Evolutionary conservation across 2,329 filamentous ascomycete species (phyloP).

Genomic region (Botrytis porri): DNA sequence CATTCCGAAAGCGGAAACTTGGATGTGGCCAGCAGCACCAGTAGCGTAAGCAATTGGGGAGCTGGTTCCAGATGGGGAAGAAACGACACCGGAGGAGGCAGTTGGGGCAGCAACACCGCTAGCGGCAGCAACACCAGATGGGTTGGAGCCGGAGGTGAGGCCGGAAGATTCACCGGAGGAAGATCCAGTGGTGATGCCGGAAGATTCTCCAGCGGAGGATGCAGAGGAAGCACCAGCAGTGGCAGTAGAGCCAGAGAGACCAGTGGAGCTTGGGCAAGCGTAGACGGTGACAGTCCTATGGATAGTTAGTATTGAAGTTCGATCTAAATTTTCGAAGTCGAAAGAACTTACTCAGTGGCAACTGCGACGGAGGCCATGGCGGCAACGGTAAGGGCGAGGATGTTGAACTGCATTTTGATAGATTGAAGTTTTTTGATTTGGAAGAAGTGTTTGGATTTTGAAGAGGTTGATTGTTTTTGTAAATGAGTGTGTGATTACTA

Average conservation of each 20-base stretch:
- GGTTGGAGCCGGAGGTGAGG: constrained; percentile 14
- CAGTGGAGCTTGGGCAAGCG: constrained; percentile 26
- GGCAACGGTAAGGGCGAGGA: constrained; percentile 33
- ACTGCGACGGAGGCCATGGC: constrained; percentile 33
- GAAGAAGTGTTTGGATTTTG: constrained; percentile 18
- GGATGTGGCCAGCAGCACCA: constrained; percentile 34
- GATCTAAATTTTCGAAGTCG: neutral
- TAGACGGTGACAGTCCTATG: constrained; percentile 36
- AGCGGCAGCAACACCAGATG: constrained; percentile 23
- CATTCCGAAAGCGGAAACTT: constrained; percentile 36
- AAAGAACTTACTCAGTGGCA: constrained; percentile 28
- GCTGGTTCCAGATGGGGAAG: constrained; percentile 28
- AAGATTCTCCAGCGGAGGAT: constrained; percentile 9
- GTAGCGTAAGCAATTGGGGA: constrained; percentile 35
- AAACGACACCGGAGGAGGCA: constrained; percentile 29
- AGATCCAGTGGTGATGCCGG: constrained; percentile 1
- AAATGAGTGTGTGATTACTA: constrained; percentile 26
- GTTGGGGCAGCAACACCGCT: constrained; percentile 23
- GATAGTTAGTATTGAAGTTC: constrained; percentile 20
- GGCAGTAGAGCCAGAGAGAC: constrained; percentile 25
- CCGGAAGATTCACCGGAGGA: neutral
- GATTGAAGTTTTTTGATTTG: constrained; percentile 23
- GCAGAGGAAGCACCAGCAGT: constrained; percentile 26
- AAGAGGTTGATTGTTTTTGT: constrained; percentile 24
- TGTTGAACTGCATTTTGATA: constrained; percentile 40